phyloP scores from a whole-genome alignment of 768 basidiomycete species.

The Psilocybe cyanescens region DNA sequence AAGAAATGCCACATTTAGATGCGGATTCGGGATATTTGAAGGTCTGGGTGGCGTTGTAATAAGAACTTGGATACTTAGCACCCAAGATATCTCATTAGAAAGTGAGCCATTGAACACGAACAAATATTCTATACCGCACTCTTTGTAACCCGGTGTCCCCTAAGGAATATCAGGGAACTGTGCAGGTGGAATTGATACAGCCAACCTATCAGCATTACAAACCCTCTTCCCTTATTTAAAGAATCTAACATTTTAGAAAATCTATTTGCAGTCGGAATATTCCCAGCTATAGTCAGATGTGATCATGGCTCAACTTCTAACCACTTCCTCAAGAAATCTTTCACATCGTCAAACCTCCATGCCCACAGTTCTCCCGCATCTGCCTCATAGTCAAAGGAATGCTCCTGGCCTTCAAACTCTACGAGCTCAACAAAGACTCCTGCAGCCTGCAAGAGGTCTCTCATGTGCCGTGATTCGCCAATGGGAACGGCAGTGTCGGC shows the following conservation, averaged over 20 bases:
- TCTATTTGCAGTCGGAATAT: too few species aligned
- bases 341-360: constrained; percentile 36
- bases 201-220: too few species aligned
- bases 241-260: too few species aligned
- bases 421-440: constrained; percentile 39
- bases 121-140: too few species aligned
- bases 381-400: constrained; percentile 58
- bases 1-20: too few species aligned
- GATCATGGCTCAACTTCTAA: background rate
- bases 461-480: constrained; percentile 43
- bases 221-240: too few species aligned
- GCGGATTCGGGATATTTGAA: too few species aligned
- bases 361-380: constrained; percentile 39
- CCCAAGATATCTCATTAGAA: background rate
- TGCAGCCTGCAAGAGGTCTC: constrained; percentile 33
- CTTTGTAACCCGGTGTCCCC: too few species aligned
- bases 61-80: background rate
- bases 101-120: too few species aligned
- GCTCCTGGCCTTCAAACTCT: constrained; percentile 48
- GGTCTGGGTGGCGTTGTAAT: background rate
- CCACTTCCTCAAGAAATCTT: constrained; percentile 35
- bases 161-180: too few species aligned
- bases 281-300: too few species aligned
- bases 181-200: too few species aligned
- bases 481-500: constrained; percentile 48